Evolutionary conservation across 208 protist genomes (phyloP).

Genomic region (Trypanosoma grayi): DNA sequence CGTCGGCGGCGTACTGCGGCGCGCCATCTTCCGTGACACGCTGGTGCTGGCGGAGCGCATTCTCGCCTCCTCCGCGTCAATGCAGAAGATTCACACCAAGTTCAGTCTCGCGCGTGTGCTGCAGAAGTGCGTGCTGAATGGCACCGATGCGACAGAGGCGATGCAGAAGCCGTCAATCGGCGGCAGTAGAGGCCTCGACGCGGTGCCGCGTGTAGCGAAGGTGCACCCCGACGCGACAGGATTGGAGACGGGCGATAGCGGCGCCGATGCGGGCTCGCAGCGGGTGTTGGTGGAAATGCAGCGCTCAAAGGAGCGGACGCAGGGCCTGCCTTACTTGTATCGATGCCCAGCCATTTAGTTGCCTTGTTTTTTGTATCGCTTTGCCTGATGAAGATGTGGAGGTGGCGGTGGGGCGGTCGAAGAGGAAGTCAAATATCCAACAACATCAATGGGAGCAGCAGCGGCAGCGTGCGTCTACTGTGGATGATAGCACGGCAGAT

Average conservation of each 20-base stretch:
- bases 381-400: too few relatives aligned
- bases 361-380: too few relatives aligned
- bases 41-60: slow-evolving; percentile 82
- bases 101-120: slow-evolving; percentile 80
- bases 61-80: slow-evolving; percentile 66
- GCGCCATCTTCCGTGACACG: slow-evolving; percentile 76
- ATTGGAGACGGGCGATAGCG: neutral
- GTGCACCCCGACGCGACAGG: slow-evolving; percentile 41
- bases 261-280: slow-evolving; percentile 14
- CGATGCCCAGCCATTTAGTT: slow-evolving; percentile 87
- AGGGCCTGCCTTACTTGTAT: slow-evolving; percentile 91
- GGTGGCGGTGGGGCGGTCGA: too few relatives aligned
- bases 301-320: slow-evolving; percentile 79
- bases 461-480: too few relatives aligned
- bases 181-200: slow-evolving; percentile 14
- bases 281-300: slow-evolving; percentile 77
- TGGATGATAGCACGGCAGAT: too few relatives aligned
- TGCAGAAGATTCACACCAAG: slow-evolving; percentile 88
- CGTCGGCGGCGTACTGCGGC: slow-evolving; percentile 51
- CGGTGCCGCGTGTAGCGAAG: slow-evolving; percentile 49
- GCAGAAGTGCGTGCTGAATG: slow-evolving; percentile 68
- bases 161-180: slow-evolving; percentile 22
- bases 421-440: too few relatives aligned
- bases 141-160: slow-evolving; percentile 44
- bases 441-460: too few relatives aligned